Evolutionary conservation across 768 basidiomycete genomes (phyloP).

Genomic region (Filobasidium floriforme): DNA sequence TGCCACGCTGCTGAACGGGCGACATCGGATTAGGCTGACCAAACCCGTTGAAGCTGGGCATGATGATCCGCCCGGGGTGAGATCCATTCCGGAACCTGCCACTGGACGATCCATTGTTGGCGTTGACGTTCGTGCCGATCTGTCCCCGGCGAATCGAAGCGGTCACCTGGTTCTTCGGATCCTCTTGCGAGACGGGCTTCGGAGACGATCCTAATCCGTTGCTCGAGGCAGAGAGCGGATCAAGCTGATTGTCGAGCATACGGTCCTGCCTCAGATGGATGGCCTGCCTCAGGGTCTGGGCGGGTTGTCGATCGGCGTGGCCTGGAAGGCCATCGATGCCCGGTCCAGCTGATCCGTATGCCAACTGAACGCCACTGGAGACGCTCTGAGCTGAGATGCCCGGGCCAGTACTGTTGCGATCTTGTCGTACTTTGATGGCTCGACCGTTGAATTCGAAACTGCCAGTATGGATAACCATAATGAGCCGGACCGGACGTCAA

Average conservation of each 20-base stretch:
- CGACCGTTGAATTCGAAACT: slow-evolving; percentile 87
- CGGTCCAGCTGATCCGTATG: not conserved
- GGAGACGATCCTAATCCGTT: not conserved
- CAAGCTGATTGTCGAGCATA: not conserved
- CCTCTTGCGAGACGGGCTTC: not conserved
- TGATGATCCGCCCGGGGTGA: slow-evolving; percentile 42
- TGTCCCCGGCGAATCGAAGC: not conserved
- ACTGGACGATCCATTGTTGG: not conserved
- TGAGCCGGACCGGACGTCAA: not conserved
- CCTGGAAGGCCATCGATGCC: not conserved
- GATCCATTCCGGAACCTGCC: slow-evolving; percentile 15
- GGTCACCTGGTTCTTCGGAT: not conserved
- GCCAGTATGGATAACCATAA: not conserved
- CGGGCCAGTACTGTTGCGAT: slow-evolving; percentile 41
- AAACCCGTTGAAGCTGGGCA: slow-evolving; percentile 44
- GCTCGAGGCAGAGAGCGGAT: not conserved
- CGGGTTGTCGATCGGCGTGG: not conserved
- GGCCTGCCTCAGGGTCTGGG: not conserved
- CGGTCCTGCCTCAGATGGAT: not conserved
- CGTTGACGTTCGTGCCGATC: not conserved
- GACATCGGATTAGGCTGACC: slow-evolving; percentile 41
- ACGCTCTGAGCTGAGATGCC: slow-evolving; percentile 7
- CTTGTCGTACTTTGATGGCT: slow-evolving; percentile 79
- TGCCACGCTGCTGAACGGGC: slow-evolving; percentile 62
- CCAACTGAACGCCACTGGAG: slow-evolving; percentile 14